phyloP scores from a whole-genome alignment of 2,329 filamentous ascomycete species.

The Microcyclosporella mali region DNA sequence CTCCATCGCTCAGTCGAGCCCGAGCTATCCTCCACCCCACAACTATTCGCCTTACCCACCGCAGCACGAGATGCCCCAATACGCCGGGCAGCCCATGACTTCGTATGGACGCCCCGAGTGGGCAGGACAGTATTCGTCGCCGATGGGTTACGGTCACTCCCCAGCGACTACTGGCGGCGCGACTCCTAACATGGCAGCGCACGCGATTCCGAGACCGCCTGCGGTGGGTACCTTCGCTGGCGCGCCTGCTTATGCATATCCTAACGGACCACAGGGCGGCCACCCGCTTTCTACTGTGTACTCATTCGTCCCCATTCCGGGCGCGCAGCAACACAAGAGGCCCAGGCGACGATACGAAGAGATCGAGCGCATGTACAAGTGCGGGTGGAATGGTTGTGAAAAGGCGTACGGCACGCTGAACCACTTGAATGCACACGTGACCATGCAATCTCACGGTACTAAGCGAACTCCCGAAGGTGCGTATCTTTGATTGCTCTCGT shows the following conservation, averaged over 20 bases:
- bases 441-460: slow-evolving; percentile 92
- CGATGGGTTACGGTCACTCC: slow-evolving; percentile 43
- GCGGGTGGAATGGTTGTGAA: slow-evolving; percentile 95
- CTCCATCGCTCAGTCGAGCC: slow-evolving; percentile 88
- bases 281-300: slow-evolving; percentile 72
- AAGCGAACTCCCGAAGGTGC: slow-evolving; percentile 97
- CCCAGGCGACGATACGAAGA: slow-evolving; percentile 92
- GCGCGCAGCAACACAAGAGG: slow-evolving; percentile 93
- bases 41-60: slow-evolving; percentile 84
- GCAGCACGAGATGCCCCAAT: slow-evolving; percentile 81
- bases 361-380: slow-evolving; percentile 99
- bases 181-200: slow-evolving; percentile 53
- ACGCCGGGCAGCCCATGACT: slow-evolving; percentile 56
- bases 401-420: slow-evolving; percentile 98
- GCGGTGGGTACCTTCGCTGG: slow-evolving; percentile 47
- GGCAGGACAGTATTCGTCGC: slow-evolving; percentile 55
- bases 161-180: slow-evolving; percentile 53
- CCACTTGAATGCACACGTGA: slow-evolving; percentile 95
- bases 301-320: slow-evolving; percentile 94
- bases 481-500: slow-evolving; percentile 33
- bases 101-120: slow-evolving; percentile 69
- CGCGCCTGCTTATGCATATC: slow-evolving; percentile 23
- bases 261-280: slow-evolving; percentile 38
- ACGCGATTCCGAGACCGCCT: slow-evolving; percentile 53
- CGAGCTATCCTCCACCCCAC: slow-evolving; percentile 72